These are phyloP conservation scores for Sarocladium oryzae DNA, from an alignment of 2,329 filamentous ascomycete species.

Conservation along the genomic window DNA sequence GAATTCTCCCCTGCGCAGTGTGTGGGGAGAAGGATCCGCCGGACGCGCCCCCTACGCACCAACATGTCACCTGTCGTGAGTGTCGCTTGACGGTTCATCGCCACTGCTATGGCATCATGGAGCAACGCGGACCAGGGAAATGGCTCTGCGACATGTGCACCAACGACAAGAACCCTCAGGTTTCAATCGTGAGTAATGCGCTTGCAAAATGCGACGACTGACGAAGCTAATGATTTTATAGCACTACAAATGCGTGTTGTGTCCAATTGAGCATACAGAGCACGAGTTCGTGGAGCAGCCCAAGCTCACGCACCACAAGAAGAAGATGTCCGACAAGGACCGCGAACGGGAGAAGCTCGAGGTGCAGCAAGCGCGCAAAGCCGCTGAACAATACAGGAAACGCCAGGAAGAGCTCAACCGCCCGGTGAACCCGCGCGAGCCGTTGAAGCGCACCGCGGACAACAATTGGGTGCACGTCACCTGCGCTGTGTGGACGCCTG, in stretches of 20 bases:
- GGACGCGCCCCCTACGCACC: conserved; percentile 41
- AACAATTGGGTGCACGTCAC: conserved; percentile 98
- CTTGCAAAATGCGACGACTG: too few species aligned
- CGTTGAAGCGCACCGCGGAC: conserved; percentile 86
- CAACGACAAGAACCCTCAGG: conserved; percentile 86
- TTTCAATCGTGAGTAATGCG: conserved; percentile 86
- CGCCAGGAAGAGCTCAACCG: conserved; percentile 79
- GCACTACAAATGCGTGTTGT: conserved; percentile 90
- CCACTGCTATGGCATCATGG: conserved; percentile 80
- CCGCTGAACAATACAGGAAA: conserved; percentile 74
- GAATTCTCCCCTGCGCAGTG: conserved; percentile 75
- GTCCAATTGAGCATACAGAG: conserved; percentile 73
- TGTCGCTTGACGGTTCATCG: conserved; percentile 90
- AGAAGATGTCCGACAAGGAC: conserved; percentile 85
- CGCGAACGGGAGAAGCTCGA: conserved; percentile 82
- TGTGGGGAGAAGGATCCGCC: conserved; percentile 69
- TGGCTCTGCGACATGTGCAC: conserved; percentile 96
- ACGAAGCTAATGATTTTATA: conserved; percentile 21
- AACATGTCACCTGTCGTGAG: conserved; percentile 73
- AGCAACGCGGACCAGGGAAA: conserved; percentile 64
- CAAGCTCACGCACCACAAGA: conserved; percentile 52
- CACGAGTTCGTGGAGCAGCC: conserved; percentile 76
- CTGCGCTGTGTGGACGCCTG: conserved; percentile 85
- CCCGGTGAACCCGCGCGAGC: conserved; percentile 77
- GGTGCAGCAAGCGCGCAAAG: conserved; percentile 73